Evolutionary conservation across 2,329 filamentous ascomycete species (phyloP).

Genomic region (Boeremia exigua): DNA sequence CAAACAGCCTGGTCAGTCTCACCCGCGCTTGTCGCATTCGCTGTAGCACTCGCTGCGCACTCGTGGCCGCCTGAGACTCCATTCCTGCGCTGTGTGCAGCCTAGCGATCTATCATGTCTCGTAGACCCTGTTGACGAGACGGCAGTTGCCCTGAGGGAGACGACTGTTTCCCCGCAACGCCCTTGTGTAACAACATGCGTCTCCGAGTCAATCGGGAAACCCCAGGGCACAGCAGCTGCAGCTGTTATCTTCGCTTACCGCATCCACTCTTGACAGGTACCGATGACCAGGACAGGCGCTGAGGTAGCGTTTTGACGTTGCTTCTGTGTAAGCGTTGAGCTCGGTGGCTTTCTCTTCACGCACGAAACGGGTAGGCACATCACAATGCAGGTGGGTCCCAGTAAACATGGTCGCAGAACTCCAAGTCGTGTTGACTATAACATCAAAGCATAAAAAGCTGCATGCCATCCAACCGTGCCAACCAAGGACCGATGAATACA

Average conservation of each 20-base stretch:
- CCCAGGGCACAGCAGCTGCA: not conserved
- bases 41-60: too few relatives aligned
- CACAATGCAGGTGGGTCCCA: not conserved
- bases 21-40: too few relatives aligned
- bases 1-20: too few relatives aligned
- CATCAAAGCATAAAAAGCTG: slow-evolving; percentile 3
- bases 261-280: slow-evolving; percentile 3
- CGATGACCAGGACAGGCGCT: slow-evolving; percentile 2
- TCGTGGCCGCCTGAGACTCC: too few relatives aligned
- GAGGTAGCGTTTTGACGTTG: slow-evolving; percentile 5
- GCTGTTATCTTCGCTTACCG: slow-evolving; percentile 1
- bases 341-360: not conserved
- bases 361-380: not conserved
- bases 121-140: too few relatives aligned
- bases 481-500: not conserved
- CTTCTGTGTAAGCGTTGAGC: not conserved
- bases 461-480: not conserved
- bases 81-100: too few relatives aligned
- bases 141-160: not conserved
- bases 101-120: too few relatives aligned
- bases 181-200: not conserved
- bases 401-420: not conserved
- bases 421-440: slow-evolving; percentile 8
- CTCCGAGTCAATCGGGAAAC: not conserved
- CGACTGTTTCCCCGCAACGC: not conserved